These are phyloP conservation scores for Amesomyces nigricolor DNA, from an alignment of 2,329 filamentous ascomycete genomes.

Conservation along the genomic window DNA sequence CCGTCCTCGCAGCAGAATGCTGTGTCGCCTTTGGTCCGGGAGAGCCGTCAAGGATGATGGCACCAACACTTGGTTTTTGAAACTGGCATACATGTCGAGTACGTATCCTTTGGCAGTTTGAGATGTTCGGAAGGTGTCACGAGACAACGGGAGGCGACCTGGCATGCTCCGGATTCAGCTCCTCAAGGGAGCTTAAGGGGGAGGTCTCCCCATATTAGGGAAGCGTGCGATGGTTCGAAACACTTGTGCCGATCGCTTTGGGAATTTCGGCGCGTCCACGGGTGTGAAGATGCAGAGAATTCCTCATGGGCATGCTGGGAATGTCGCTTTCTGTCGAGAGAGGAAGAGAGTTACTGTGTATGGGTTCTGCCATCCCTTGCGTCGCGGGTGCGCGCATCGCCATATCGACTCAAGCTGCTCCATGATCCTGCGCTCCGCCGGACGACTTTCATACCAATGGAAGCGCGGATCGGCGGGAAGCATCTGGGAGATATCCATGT, in stretches of 20 bases:
- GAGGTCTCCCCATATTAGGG: background rate
- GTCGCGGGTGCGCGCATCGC: background rate
- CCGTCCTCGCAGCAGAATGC: background rate
- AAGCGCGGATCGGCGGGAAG: background rate
- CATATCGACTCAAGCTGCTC: background rate
- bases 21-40: background rate
- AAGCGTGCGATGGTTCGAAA: conserved; percentile 3
- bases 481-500: background rate
- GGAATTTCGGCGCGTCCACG: conserved; percentile 12
- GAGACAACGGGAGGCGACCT: conserved; percentile 1
- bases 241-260: conserved; percentile 8
- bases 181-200: background rate
- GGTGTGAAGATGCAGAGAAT: conserved; percentile 17
- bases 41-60: background rate
- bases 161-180: conserved; percentile 9
- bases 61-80: conserved; percentile 12
- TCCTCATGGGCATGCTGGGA: conserved; percentile 5
- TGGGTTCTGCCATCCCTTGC: conserved; percentile 13
- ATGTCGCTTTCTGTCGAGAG: background rate
- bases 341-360: background rate
- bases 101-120: background rate
- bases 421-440: background rate
- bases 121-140: conserved; percentile 13
- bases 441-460: conserved; percentile 5
- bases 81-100: conserved; percentile 5